Percentiles rank a stretch among this genome's conserved stretches.
Evolutionary conservation across 768 basidiomycete genomes (phyloP).

Genomic region (Termitomyces sp.): DNA sequence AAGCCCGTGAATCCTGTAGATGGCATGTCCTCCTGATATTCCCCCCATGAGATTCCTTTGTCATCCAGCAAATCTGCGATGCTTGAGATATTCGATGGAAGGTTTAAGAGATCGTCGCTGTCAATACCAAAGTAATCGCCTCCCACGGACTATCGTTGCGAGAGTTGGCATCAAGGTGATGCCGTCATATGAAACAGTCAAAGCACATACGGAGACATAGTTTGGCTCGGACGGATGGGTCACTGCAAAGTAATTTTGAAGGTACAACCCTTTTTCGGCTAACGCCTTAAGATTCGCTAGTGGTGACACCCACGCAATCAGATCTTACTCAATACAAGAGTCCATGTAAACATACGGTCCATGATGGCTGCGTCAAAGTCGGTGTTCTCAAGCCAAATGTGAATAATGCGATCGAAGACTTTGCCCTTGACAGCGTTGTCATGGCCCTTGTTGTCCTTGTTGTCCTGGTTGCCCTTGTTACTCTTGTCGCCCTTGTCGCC

Average conservation of each 20-base stretch:
- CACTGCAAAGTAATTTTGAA: slow-evolving; percentile 41
- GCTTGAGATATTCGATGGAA: slow-evolving; percentile 47
- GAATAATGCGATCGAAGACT: slow-evolving; percentile 25
- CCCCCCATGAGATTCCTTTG: slow-evolving; percentile 52
- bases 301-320: neutral
- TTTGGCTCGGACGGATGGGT: slow-evolving; percentile 64
- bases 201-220: slow-evolving; percentile 32
- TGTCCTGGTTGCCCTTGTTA: neutral
- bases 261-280: slow-evolving; percentile 42
- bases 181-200: slow-evolving; percentile 15
- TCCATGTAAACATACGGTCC: slow-evolving; percentile 15
- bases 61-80: slow-evolving; percentile 56
- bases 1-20: slow-evolving; percentile 39
- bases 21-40: slow-evolving; percentile 59
- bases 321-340: neutral
- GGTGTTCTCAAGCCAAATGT: slow-evolving; percentile 62
- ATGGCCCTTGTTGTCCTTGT: neutral
- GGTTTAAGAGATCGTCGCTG: slow-evolving; percentile 30
- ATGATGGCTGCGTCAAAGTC: slow-evolving; percentile 32
- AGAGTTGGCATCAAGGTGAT: neutral
- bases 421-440: slow-evolving; percentile 15
- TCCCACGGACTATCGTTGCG: slow-evolving; percentile 5
- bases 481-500: neutral
- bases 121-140: slow-evolving; percentile 30
- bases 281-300: slow-evolving; percentile 28